These are phyloP conservation scores for Theobroma cacao DNA, from an alignment of 345 rosid genomes.

Conservation along the genomic window DNA sequence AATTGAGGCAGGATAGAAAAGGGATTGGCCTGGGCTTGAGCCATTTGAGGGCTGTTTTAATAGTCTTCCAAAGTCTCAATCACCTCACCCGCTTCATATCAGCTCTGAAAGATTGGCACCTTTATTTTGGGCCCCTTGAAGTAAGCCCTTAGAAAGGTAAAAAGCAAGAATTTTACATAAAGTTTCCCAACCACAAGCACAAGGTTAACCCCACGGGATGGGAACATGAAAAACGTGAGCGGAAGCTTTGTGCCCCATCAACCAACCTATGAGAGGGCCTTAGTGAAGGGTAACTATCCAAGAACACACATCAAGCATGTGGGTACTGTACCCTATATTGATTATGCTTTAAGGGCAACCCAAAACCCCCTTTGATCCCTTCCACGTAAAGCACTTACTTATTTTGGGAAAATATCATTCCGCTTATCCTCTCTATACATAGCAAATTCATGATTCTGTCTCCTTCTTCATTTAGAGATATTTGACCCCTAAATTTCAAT, in stretches of 20 bases:
- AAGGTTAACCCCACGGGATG: background rate
- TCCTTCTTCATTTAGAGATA: conserved; percentile 10
- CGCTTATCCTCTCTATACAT: background rate
- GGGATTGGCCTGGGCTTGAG: background rate
- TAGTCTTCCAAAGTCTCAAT: background rate
- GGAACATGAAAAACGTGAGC: background rate
- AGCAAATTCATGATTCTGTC: background rate
- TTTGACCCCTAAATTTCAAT: conserved; percentile 37
- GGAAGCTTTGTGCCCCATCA: background rate
- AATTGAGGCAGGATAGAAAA: background rate
- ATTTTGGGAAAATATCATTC: background rate
- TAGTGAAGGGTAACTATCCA: background rate
- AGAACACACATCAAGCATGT: conserved; percentile 20
- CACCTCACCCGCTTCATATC: background rate
- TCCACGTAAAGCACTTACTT: conserved; percentile 39
- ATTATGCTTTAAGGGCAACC: conserved; percentile 51
- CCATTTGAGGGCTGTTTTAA: background rate
- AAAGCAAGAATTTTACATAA: background rate
- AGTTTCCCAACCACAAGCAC: background rate
- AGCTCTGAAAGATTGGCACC: background rate
- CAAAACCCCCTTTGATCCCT: conserved; percentile 28
- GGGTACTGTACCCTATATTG: conserved; percentile 21
- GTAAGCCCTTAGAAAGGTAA: background rate
- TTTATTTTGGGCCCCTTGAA: background rate
- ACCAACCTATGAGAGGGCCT: background rate